A percentile compares a stretch with the other conserved stretches of the same genome.
phyloP scores from a whole-genome alignment of 345 rosid species.

The Kernera saxatilis region DNA sequence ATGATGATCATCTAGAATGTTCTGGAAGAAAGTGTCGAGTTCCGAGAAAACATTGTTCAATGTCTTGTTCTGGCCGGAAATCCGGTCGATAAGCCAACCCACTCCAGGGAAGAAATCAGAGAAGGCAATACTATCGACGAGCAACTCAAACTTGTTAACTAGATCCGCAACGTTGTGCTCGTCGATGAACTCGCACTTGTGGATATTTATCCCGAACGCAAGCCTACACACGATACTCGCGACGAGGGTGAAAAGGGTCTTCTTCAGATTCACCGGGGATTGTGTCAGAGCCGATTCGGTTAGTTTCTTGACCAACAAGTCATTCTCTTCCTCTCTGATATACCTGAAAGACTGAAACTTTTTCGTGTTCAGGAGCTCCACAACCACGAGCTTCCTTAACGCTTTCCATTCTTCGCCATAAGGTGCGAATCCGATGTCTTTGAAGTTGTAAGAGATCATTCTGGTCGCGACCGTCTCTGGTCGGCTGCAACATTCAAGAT shows the following conservation, averaged over 20 bases:
- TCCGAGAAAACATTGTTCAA: constrained; percentile 30
- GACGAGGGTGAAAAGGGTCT: constrained; percentile 20
- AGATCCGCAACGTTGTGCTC: constrained; percentile 18
- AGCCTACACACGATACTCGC: constrained; percentile 32
- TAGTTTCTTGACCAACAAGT: constrained; percentile 27
- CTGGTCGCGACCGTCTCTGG: constrained; percentile 23
- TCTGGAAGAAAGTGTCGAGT: constrained; percentile 38
- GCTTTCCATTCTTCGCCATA: constrained; percentile 42
- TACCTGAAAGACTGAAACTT: constrained; percentile 28
- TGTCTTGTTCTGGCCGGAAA: constrained; percentile 26
- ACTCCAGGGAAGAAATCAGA: constrained; percentile 40
- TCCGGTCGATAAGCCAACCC: constrained; percentile 37
- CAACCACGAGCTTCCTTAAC: constrained; percentile 30
- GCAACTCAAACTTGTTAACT: constrained; percentile 29
- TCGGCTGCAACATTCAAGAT: constrained; percentile 33
- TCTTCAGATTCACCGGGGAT: constrained; percentile 27
- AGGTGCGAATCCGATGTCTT: constrained; percentile 37
- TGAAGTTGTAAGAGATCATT: constrained; percentile 29
- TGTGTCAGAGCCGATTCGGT: background rate
- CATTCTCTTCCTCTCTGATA: constrained; percentile 34
- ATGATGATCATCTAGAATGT: constrained; percentile 42
- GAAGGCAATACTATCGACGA: constrained; percentile 25
- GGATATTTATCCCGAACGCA: constrained; percentile 39
- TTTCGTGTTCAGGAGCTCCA: constrained; percentile 28
- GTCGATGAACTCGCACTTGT: constrained; percentile 5